Evolutionary conservation across 139 green algal genomes (phyloP), one percentile per base, ranked within the genome.

Genomic region (Chlamydomonas schloesseri): DNA sequence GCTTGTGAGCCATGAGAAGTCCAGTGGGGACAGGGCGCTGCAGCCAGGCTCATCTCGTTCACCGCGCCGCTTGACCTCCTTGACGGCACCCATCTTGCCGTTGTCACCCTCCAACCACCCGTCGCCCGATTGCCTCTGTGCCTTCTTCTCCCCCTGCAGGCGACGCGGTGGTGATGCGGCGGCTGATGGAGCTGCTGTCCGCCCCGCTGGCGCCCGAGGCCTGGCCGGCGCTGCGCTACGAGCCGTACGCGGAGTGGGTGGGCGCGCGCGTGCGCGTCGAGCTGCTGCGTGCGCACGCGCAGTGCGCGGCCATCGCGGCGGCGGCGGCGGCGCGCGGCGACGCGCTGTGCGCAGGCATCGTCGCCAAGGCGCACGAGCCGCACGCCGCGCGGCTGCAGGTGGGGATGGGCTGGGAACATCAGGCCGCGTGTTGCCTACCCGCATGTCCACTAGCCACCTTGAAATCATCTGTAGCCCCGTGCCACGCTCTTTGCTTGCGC

Each of bases 171-270:
- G 93, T 98, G 42, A 90, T 98, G 89, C 73, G 87, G 50, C 91
- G 93, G 26, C 88, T 97, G 24, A 93, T 97, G 92, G 86, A 88
- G 3, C 87, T 97, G 86, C 89, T 97, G 50, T 78, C 73, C 0
- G 87, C 86, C 10, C 93, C 94, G 6, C 88, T 97, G 15, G 65
- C 73, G 23, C 55, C 55, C 55, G 55, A 23, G 15, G 55, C 82
- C 37, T 93, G 88, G 89, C 53, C 50, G 24, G 36, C 60, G 24
- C 81, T 92, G 73, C 20, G 81, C 50, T 87, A 89, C 74, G 89
- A 73, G 64, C 73, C 83, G 55, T 96, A 96, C 75, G 94, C 91
- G 15, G 95, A 98, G 81, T 96, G 94, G 91, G 95, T 98, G 53
- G 91, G 78, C 17, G 89, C 91, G 36, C 73, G 83, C 10, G 93